Evolutionary conservation across 441 rosid genomes (phyloP), one percentile per base, ranked within the genome.

Genomic region (Syzygium syzygioides): DNA sequence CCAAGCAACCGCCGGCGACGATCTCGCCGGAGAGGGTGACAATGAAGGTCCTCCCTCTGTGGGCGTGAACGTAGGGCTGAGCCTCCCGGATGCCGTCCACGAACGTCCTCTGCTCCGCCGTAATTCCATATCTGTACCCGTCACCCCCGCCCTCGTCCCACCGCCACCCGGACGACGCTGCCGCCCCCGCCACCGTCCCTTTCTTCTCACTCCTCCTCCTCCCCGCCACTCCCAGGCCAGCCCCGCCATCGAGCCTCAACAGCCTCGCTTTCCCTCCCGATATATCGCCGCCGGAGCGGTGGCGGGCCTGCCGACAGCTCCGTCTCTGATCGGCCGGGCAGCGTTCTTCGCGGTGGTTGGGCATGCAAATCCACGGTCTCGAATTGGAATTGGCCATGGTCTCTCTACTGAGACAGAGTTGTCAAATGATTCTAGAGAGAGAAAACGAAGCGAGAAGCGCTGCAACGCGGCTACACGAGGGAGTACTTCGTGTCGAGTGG

Each of bases 71-170:
- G 76, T 90, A 92, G 25, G 94, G 89, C 87, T 91, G 94, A 37
- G 92, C 93, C 85, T 92, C 94, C 91, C 91, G 86, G n/a, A 91
- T 54, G n/a, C 54, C 86, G 56, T 86, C 90, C 87, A 92, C 92
- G 45, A 92, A 89, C 88, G 84, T 60, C 86, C 20, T 26, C 41
- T 89, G 88, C 83, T 89, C 91, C 59, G 89, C 93, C 4, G 89
- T 48, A 25, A 88, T n/a, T 3, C 30, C 54, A 30, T 87, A 37
- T 52, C 41, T 13, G 55, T 84, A 15, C 14, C 59, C 56, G 9
- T 50, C 56, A 30, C 34, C 41, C 25, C 59, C 15, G 57, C 25
- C 3, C n/a, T 41, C 83, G 45, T 76, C n/a, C 83, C 83, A 14
- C n/a, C 83, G 83, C 52, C 83, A 23, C 52, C 13, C 14, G 14